Evolutionary conservation across 352 stramenopile species (phyloP).

Genomic region (Phytophthora pini): DNA sequence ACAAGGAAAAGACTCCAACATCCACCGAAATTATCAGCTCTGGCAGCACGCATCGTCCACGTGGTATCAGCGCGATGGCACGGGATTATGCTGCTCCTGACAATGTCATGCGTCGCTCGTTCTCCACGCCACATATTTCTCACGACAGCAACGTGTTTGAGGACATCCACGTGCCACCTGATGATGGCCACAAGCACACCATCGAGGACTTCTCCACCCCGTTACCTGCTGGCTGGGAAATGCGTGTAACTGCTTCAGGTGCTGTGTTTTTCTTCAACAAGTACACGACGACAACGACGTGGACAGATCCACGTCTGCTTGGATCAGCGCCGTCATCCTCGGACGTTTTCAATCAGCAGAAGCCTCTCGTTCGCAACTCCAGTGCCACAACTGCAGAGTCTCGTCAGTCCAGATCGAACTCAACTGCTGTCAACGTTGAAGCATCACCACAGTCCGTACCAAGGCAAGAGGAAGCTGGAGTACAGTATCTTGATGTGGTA

Average conservation of each 20-base stretch:
- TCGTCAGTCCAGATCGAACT: constrained; percentile 28
- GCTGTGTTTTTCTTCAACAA: constrained; percentile 84
- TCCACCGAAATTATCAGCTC: constrained; percentile 15
- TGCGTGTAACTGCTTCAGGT: constrained; percentile 73
- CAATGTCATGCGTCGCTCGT: constrained; percentile 45
- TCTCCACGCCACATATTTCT: constrained; percentile 48
- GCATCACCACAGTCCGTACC: neutral
- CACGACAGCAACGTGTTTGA: constrained; percentile 32
- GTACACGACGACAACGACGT: constrained; percentile 77
- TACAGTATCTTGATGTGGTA: constrained; percentile 65
- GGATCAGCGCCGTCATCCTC: constrained; percentile 17
- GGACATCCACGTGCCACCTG: constrained; percentile 49
- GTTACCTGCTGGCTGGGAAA: constrained; percentile 79
- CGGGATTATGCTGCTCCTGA: constrained; percentile 35
- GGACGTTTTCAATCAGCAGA: constrained; percentile 18
- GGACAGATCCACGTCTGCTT: constrained; percentile 65
- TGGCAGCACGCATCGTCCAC: constrained; percentile 26
- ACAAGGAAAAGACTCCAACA: neutral
- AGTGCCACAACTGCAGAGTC: constrained; percentile 22
- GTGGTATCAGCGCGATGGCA: constrained; percentile 29
- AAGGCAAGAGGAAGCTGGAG: constrained; percentile 19
- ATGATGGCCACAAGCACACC: constrained; percentile 66
- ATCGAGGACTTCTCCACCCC: constrained; percentile 83
- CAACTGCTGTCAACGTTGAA: constrained; percentile 16
- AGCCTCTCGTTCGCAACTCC: constrained; percentile 15